Conservation (phyloP, 768 basidiomycete genomes). For the Pilatotrama ljubarskyi region DNA sequence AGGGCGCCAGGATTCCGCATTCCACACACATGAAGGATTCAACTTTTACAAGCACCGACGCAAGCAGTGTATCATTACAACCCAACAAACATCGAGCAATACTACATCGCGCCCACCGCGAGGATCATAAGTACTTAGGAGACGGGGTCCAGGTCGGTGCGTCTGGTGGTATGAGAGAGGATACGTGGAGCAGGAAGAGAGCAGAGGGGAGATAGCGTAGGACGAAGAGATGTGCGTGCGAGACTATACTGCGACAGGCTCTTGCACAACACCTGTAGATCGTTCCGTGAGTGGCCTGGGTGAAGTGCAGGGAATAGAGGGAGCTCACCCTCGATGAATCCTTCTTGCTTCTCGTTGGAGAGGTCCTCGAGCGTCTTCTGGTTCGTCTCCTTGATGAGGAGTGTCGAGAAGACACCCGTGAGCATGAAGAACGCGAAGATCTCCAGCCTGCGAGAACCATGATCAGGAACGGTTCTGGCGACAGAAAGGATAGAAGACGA, state of each 20-base stretch:
- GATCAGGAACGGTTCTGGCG: background rate
- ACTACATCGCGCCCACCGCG: background rate
- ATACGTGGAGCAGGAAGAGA: background rate
- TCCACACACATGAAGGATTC: background rate
- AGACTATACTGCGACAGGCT: background rate
- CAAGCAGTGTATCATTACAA: background rate
- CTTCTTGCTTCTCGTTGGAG: constrained; percentile 68
- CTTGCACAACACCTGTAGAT: constrained; percentile 14
- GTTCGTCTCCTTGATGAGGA: constrained; percentile 82
- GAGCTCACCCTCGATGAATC: constrained; percentile 43
- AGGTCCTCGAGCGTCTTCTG: constrained; percentile 64
- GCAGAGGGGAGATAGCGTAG: background rate
- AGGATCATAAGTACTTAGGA: background rate
- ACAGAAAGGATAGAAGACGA: background rate
- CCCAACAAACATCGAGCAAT: background rate
- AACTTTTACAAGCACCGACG: background rate
- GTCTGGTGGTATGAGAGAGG: background rate
- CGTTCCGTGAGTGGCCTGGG: no score
- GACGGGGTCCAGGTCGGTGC: background rate
- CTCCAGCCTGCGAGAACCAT: constrained; percentile 49
- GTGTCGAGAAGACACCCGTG: constrained; percentile 79
- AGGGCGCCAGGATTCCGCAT: background rate
- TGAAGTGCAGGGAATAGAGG: no score
- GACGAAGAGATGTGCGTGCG: background rate
- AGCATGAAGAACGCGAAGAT: constrained; percentile 88